Conservation (phyloP, 805 yeast genomes). For the Kuraishia hungarica region DNA sequence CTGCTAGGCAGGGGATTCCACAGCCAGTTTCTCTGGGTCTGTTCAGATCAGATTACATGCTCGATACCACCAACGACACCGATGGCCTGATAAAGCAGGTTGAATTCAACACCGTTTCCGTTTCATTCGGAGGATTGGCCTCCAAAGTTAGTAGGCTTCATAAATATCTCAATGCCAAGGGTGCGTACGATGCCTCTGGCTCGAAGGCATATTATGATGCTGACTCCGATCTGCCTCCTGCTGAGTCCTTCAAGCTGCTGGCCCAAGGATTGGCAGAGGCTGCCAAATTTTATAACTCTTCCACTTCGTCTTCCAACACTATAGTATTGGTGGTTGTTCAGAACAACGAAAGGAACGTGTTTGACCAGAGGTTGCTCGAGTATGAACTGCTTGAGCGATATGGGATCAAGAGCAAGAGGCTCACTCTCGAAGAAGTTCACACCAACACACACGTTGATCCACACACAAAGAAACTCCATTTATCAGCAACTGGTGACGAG, state of each 20-base stretch:
- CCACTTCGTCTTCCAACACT: constrained; percentile 28
- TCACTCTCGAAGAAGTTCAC: constrained; percentile 55
- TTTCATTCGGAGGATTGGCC: constrained; percentile 89
- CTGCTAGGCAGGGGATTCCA: constrained; percentile 36
- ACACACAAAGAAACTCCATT: constrained; percentile 37
- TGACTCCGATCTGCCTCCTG: constrained; percentile 44
- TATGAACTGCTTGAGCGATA: constrained; percentile 49
- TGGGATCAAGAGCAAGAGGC: constrained; percentile 54
- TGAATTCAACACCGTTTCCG: constrained; percentile 93
- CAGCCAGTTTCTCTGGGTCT: constrained; percentile 75
- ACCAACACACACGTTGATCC: constrained; percentile 29
- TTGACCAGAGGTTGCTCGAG: constrained; percentile 86
- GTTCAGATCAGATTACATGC: constrained; percentile 86
- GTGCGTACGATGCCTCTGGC: constrained; percentile 39
- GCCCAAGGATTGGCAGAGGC: constrained; percentile 68
- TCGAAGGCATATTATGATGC: constrained; percentile 33
- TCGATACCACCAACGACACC: constrained; percentile 36
- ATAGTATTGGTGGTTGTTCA: constrained; percentile 75
- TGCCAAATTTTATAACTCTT: constrained; percentile 39
- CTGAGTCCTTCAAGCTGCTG: constrained; percentile 52
- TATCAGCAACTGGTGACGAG: constrained; percentile 52
- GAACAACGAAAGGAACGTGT: constrained; percentile 77
- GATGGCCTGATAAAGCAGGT: constrained; percentile 70
- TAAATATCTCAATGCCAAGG: constrained; percentile 48
- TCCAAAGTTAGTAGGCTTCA: constrained; percentile 75